Base-by-base conservation (phyloP, 805 yeast genomes). In the Hyphopichia homilentoma region DNA sequence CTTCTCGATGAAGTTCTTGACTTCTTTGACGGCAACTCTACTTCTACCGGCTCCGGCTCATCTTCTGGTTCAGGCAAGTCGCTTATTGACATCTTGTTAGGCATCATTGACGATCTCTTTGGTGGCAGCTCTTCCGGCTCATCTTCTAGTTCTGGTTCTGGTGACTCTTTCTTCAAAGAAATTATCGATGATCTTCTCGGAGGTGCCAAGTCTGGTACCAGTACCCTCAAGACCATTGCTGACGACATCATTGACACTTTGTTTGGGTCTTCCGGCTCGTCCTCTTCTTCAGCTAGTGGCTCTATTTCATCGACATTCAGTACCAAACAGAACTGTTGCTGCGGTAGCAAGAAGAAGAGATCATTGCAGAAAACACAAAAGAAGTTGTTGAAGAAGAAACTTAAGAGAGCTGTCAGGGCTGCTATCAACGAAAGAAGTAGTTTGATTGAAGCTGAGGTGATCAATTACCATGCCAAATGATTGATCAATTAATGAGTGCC, bases 281-380 rank as follows among this genome's bases (percentile, higher is more conserved):
- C 30, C 20, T 17, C 30, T 7, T 16, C 21, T 18, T 24, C 26
- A n/a, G n/a, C n/a, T n/a, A n/a, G n/a, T n/a, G n/a, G n/a, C n/a
- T n/a, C n/a, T n/a, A n/a, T n/a, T 4, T 13, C 32, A 11, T 8
- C 32, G 21, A 11, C 30, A 27, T 29, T 36, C 27, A 25, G 38
- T 24, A 38, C 38, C 33, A 38, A 39, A 25, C 54, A 61, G n/a
- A n/a, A n/a, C 36, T 58, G 64, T 36, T 54, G 59, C 33, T 40
- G 52, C 4, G 29, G 44, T 7, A 46, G 36, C 33, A 47, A 43
- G 36, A 33, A 36, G 34, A 54, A 47, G 47, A 50, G 61, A 47
- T 50, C 49, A 12, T 39, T 55, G 22, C 11, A n/a, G n/a, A n/a
- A n/a, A n/a, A n/a, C n/a, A n/a, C n/a, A 8, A 35, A 47, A 36